A percentile compares a stretch with the other conserved stretches of the same genome.
Evolutionary conservation across 805 yeast genomes (phyloP).

Genomic region (Saturnispora hagleri): DNA sequence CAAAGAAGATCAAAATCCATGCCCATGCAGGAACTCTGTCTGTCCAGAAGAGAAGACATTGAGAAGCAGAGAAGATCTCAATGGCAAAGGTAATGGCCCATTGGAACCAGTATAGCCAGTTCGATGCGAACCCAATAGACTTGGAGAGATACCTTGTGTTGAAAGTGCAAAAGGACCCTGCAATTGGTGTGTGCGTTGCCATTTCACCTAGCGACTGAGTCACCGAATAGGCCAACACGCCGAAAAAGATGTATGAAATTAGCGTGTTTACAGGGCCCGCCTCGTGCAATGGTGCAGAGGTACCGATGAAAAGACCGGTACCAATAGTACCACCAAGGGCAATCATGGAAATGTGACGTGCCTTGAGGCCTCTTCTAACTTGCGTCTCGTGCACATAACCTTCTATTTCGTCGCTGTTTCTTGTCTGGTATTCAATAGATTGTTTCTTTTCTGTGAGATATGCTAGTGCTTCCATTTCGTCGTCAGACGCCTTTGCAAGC

Average conservation of each 20-base stretch:
- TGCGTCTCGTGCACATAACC: constrained; percentile 10
- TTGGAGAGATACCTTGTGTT: constrained; percentile 61
- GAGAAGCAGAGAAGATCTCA: constrained; percentile 64
- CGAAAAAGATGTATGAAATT: constrained; percentile 56
- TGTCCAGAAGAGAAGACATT: constrained; percentile 57
- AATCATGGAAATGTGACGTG: constrained; percentile 62
- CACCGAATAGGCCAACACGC: constrained; percentile 51
- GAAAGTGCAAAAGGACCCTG: constrained; percentile 60
- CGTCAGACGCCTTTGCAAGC: background rate
- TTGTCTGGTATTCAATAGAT: background rate
- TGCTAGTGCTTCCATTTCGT: background rate
- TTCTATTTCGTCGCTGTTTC: constrained; percentile 2
- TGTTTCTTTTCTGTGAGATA: constrained; percentile 2
- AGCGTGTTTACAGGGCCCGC: constrained; percentile 66
- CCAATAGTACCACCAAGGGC: constrained; percentile 76
- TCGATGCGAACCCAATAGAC: constrained; percentile 63
- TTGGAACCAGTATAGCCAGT: constrained; percentile 66
- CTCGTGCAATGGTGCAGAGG: constrained; percentile 40
- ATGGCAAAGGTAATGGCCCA: constrained; percentile 71
- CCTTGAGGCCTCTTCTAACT: constrained; percentile 44
- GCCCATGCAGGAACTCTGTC: constrained; percentile 57
- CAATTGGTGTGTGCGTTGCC: constrained; percentile 67
- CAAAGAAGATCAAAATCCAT: constrained; percentile 62
- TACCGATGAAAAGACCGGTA: constrained; percentile 64
- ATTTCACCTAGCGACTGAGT: constrained; percentile 69